Percentiles rank a stretch among this genome's conserved stretches.
These are phyloP conservation scores for Alternaria arborescens DNA, from an alignment of 2,329 filamentous ascomycete genomes.

Conservation along the genomic window DNA sequence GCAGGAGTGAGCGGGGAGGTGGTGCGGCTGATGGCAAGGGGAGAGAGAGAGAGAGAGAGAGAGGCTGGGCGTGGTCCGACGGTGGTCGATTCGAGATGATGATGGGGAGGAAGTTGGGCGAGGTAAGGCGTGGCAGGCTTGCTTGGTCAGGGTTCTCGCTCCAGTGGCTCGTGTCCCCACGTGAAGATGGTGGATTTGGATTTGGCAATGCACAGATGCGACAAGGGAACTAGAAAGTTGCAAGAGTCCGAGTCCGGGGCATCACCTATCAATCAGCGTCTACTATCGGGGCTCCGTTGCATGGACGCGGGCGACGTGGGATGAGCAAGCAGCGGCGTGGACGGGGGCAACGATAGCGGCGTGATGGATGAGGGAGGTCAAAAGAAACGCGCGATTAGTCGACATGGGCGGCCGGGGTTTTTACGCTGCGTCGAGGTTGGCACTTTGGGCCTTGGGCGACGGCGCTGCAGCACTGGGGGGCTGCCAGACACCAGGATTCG, in stretches of 20 bases:
- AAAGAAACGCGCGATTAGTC: slow-evolving; percentile 34
- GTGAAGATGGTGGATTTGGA: slow-evolving; percentile 26
- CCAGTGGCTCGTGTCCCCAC: slow-evolving; percentile 39
- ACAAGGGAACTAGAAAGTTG: background rate
- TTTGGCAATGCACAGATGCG: slow-evolving; percentile 3
- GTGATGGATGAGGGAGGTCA: slow-evolving; percentile 30
- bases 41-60: background rate
- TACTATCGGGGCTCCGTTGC: slow-evolving; percentile 30
- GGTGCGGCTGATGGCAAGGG: slow-evolving; percentile 10
- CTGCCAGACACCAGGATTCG: slow-evolving; percentile 22
- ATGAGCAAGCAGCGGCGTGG: slow-evolving; percentile 19
- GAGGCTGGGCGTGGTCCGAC: slow-evolving; percentile 5
- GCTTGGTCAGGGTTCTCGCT: slow-evolving; percentile 14
- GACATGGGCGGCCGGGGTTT: slow-evolving; percentile 28
- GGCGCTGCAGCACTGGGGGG: slow-evolving; percentile 7
- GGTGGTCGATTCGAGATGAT: slow-evolving; percentile 8
- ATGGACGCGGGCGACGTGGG: slow-evolving; percentile 36
- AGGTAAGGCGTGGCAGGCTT: slow-evolving; percentile 11
- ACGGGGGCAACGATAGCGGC: slow-evolving; percentile 10
- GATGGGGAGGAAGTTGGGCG: slow-evolving; percentile 12
- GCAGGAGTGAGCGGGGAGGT: slow-evolving; percentile 25
- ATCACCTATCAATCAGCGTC: slow-evolving; percentile 27
- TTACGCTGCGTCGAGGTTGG: slow-evolving; percentile 29
- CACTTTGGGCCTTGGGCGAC: slow-evolving; percentile 13
- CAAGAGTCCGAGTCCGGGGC: slow-evolving; percentile 9